Percentiles rank a stretch among this genome's conserved stretches.
Evolutionary conservation across 2,329 filamentous ascomycete species (phyloP).

Genomic region (Sarocladium oryzae): DNA sequence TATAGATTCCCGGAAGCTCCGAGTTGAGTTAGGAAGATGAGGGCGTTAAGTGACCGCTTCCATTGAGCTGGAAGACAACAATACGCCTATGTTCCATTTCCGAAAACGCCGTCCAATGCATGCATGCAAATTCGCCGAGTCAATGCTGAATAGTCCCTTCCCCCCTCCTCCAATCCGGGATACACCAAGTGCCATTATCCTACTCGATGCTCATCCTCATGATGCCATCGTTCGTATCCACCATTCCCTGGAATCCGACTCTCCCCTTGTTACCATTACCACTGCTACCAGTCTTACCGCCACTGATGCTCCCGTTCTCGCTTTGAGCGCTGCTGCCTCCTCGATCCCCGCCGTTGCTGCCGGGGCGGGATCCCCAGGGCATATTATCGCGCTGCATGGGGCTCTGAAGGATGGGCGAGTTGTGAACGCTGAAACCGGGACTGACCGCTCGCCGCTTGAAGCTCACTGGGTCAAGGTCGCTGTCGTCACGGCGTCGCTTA

Average conservation of each 20-base stretch:
- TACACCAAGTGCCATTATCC: neutral
- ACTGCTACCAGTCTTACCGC: conserved; percentile 18
- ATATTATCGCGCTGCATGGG: conserved; percentile 66
- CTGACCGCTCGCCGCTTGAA: conserved; percentile 91
- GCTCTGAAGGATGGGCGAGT: conserved; percentile 81
- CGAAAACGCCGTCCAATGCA: conserved; percentile 12
- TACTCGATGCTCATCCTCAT: conserved; percentile 98
- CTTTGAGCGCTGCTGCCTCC: conserved; percentile 47
- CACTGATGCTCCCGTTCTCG: conserved; percentile 36
- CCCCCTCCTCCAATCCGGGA: neutral
- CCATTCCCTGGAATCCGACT: conserved; percentile 86
- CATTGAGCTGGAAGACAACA: too few species aligned
- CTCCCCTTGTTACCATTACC: conserved; percentile 43
- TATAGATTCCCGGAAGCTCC: too few species aligned
- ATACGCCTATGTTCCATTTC: too few species aligned
- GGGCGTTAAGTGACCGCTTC: too few species aligned
- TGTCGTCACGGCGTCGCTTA: conserved; percentile 78
- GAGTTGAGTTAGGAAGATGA: too few species aligned
- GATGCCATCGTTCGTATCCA: conserved; percentile 86
- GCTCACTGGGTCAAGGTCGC: conserved; percentile 80
- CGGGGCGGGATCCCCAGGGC: conserved; percentile 66
- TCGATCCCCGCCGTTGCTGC: conserved; percentile 52
- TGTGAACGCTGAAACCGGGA: conserved; percentile 84
- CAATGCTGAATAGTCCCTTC: neutral
- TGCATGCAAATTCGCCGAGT: conserved; percentile 8